Conservation (phyloP, 495 filamentous ascomycete species). For the Lichina pygmaea region DNA sequence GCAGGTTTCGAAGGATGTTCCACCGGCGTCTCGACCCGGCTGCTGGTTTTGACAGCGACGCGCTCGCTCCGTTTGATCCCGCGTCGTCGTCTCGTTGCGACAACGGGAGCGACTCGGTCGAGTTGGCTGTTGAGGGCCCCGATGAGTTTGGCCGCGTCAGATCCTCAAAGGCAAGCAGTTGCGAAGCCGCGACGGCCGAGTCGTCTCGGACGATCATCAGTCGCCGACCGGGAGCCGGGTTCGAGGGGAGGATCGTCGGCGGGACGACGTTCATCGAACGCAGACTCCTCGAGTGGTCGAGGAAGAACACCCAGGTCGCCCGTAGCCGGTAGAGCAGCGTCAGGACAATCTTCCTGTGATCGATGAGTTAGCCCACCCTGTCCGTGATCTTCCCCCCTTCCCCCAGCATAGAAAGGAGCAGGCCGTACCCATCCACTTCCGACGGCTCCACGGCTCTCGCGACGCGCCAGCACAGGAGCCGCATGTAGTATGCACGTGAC, state of each 20-base stretch:
- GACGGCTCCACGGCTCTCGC: constrained; percentile 47
- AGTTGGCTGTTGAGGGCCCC: constrained; percentile 4
- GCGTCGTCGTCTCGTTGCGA: no score
- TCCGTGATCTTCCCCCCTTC: constrained; percentile 1
- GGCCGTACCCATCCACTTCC: constrained; percentile 40
- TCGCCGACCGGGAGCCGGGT: constrained; percentile 70
- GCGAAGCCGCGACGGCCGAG: constrained; percentile 19
- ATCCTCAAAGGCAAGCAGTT: constrained; percentile 40
- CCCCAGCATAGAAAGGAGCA: neutral
- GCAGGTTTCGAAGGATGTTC: no score
- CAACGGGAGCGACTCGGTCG: constrained; percentile 11
- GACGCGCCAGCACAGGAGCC: constrained; percentile 75
- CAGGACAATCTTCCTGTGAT: constrained; percentile 32
- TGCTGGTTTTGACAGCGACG: no score
- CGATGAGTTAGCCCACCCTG: neutral
- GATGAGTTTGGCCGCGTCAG: constrained; percentile 14
- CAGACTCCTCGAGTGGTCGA: constrained; percentile 20
- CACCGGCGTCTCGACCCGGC: no score
- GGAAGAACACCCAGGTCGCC: constrained; percentile 52
- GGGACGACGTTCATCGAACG: constrained; percentile 25
- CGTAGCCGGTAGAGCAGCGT: constrained; percentile 41
- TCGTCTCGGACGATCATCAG: constrained; percentile 86
- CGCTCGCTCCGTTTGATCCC: no score
- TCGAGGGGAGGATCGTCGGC: constrained; percentile 58
- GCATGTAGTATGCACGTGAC: constrained; percentile 90